A percentile compares a stretch with the other conserved stretches of the same genome.
phyloP scores from a whole-genome alignment of 1,139 yeast species.

The Dujonia santamariae region DNA sequence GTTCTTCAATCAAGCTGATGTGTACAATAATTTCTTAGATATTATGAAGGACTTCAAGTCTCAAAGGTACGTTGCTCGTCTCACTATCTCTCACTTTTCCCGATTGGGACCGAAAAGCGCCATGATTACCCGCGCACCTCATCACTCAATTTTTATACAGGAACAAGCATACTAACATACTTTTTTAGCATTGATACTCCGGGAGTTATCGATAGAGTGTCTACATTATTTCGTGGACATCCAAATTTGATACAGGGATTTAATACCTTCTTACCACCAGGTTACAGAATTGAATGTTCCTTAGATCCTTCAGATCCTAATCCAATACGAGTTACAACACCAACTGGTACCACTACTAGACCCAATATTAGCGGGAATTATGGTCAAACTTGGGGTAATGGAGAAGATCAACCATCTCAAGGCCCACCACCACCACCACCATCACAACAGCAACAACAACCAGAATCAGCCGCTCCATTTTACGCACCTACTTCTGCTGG shows the following conservation, averaged over 20 bases:
- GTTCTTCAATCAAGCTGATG: slow-evolving; percentile 89
- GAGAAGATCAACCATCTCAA: slow-evolving; percentile 12
- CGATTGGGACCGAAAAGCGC: not conserved
- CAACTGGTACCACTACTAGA: slow-evolving; percentile 81
- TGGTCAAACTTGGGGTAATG: slow-evolving; percentile 26
- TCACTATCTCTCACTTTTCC: not conserved
- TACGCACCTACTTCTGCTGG: slow-evolving; percentile 4
- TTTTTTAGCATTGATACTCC: slow-evolving; percentile 81
- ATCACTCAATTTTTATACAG: not conserved
- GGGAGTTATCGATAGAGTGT: slow-evolving; percentile 94
- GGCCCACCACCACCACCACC: slow-evolving; percentile 10
- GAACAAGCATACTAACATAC: slow-evolving; percentile 13
- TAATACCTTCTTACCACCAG: slow-evolving; percentile 95
- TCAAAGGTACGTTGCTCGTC: slow-evolving; percentile 52
- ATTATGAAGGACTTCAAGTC: slow-evolving; percentile 98
- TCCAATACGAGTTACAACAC: slow-evolving; percentile 93
- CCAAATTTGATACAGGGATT: slow-evolving; percentile 94
- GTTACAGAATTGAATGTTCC: slow-evolving; percentile 91
- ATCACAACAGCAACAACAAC: slow-evolving; percentile 12
- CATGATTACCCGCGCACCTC: not conserved
- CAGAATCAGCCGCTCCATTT: slow-evolving; percentile 12
- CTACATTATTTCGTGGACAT: slow-evolving; percentile 86
- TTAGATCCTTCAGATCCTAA: slow-evolving; percentile 86
- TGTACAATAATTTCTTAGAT: slow-evolving; percentile 91
- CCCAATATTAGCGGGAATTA: slow-evolving; percentile 42